Evolutionary conservation across 352 stramenopile species (phyloP).

Genomic region (Sclerospora graminicola): DNA sequence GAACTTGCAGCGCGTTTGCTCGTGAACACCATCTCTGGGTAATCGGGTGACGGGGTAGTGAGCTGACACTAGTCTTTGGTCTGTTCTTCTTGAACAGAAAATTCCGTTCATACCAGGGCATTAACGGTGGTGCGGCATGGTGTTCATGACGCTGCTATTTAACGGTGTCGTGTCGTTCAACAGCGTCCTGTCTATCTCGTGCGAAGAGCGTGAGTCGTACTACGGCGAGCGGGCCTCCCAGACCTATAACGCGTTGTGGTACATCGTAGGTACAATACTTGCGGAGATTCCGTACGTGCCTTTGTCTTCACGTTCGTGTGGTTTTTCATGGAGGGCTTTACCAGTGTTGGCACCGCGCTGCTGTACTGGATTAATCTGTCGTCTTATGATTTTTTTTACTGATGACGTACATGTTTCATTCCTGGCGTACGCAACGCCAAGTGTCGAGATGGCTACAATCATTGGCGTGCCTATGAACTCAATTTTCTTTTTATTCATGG

Average conservation of each 20-base stretch:
- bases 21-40: no score
- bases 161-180: no score
- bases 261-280: constrained; percentile 79
- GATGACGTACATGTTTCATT: constrained; percentile 28
- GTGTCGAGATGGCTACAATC: constrained; percentile 11
- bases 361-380: constrained; percentile 25
- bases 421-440: constrained; percentile 1
- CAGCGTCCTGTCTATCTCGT: constrained; percentile 16
- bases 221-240: constrained; percentile 91
- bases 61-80: constrained; percentile 12
- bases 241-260: constrained; percentile 55
- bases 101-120: no score
- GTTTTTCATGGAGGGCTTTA: constrained; percentile 33
- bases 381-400: constrained; percentile 26
- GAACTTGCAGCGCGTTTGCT: no score
- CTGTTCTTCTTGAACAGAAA: no score
- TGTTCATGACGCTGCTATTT: constrained; percentile 54
- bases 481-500: constrained; percentile 19
- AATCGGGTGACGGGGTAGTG: no score
- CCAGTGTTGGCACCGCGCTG: constrained; percentile 13
- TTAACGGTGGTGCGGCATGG: constrained; percentile 26
- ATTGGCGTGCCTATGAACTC: constrained; percentile 13
- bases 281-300: constrained; percentile 67
- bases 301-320: constrained; percentile 27
- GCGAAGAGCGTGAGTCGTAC: constrained; percentile 12